Percentiles rank a stretch among this genome's conserved stretches.
Evolutionary conservation across 129 eudicot genomes (phyloP).

Genomic region (Pulicaria dysenterica): DNA sequence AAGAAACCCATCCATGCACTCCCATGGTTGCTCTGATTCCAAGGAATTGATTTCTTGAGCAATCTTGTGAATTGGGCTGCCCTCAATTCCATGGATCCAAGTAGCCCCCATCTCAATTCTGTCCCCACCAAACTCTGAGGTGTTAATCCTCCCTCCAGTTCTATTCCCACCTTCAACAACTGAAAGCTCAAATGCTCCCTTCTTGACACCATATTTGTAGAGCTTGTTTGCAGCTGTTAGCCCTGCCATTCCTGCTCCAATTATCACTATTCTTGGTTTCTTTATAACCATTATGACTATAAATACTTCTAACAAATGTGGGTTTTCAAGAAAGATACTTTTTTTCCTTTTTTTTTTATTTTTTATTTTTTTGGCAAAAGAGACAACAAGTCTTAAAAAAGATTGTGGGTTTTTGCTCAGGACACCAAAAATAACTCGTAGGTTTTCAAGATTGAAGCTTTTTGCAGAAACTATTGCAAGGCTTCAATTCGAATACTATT

Average conservation of each 20-base stretch:
- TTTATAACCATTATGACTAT: conserved; percentile 53
- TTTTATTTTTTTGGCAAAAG: conserved; percentile 6
- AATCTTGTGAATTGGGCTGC: conserved; percentile 81
- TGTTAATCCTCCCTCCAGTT: conserved; percentile 82
- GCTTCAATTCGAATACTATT: conserved; percentile 17
- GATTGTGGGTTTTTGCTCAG: conserved; percentile 31
- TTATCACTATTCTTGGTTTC: conserved; percentile 74
- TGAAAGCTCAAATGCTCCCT: conserved; percentile 63
- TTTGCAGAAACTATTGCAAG: neutral
- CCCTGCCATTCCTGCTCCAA: conserved; percentile 97
- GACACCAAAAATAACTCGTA: conserved; percentile 7
- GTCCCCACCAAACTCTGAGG: conserved; percentile 80
- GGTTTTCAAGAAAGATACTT: conserved; percentile 8
- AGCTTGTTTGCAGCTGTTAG: conserved; percentile 91
- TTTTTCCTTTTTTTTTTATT: neutral
- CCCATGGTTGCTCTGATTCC: conserved; percentile 75
- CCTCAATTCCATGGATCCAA: conserved; percentile 93
- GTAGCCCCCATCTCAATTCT: conserved; percentile 93
- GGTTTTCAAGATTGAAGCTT: conserved; percentile 7
- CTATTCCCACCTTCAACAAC: conserved; percentile 85
- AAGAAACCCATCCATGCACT: conserved; percentile 74
- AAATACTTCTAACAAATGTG: neutral
- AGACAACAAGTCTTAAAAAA: neutral
- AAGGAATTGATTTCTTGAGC: conserved; percentile 61
- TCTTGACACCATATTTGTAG: conserved; percentile 46